phyloP scores from a whole-genome alignment of 2,329 filamentous ascomycete genomes.

The Cytospora piceae region DNA sequence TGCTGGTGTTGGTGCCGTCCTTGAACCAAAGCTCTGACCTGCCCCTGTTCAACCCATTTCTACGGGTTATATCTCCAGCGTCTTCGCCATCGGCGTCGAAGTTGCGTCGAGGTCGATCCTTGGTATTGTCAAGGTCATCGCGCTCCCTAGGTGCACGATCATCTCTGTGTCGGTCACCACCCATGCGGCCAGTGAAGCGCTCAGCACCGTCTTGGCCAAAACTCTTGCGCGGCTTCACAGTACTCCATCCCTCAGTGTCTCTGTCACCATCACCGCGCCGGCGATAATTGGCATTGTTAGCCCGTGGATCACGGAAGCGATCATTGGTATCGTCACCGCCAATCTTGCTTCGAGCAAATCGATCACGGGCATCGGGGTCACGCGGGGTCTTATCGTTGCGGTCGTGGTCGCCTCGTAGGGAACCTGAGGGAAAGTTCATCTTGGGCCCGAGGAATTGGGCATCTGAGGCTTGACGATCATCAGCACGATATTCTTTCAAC shows the following conservation, averaged over 20 bases:
- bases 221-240: constrained; percentile 73
- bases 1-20: constrained; percentile 43
- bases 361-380: constrained; percentile 57
- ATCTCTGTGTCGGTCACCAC: constrained; percentile 49
- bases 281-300: constrained; percentile 48
- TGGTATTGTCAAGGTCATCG: constrained; percentile 58
- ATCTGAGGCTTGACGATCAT: constrained; percentile 62
- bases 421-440: constrained; percentile 79
- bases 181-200: constrained; percentile 69
- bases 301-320: constrained; percentile 52
- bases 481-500: constrained; percentile 15
- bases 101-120: constrained; percentile 50
- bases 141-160: constrained; percentile 55
- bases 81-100: constrained; percentile 60
- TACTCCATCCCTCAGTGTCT: constrained; percentile 75
- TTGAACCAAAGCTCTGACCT: constrained; percentile 78
- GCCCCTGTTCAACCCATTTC: constrained; percentile 67
- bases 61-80: constrained; percentile 55
- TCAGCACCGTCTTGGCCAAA: constrained; percentile 74
- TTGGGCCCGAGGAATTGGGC: constrained; percentile 86
- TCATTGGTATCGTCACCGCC: constrained; percentile 56
- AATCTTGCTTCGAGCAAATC: constrained; percentile 61
- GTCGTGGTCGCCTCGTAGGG: constrained; percentile 52
- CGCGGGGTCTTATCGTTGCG: constrained; percentile 59
- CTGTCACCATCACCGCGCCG: constrained; percentile 59